Evolutionary conservation across 345 rosid genomes (phyloP).

Genomic region (Gossypium turneri): DNA sequence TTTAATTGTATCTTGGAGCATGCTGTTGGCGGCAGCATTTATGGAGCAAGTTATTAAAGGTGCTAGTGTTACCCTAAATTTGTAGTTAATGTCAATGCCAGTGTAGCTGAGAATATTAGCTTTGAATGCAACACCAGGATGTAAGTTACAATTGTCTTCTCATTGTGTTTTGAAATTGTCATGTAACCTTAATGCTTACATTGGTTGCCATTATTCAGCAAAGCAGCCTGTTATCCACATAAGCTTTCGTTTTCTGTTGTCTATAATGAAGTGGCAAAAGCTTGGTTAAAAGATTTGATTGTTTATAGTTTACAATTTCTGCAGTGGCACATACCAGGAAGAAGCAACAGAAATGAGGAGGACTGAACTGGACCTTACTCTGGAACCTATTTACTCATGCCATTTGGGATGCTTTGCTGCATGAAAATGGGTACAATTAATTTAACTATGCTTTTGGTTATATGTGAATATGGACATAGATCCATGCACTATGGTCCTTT

Average conservation of each 20-base stretch:
- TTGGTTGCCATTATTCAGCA: constrained; percentile 41
- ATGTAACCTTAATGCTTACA: constrained; percentile 9
- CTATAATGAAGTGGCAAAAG: background rate
- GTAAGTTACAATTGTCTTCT: too few relatives aligned
- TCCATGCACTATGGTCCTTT: background rate
- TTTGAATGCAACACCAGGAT: too few relatives aligned
- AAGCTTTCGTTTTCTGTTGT: background rate
- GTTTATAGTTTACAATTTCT: constrained; percentile 20
- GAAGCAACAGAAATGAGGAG: constrained; percentile 51
- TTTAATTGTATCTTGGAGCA: too few relatives aligned
- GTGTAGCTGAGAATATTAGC: too few relatives aligned
- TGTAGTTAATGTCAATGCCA: too few relatives aligned
- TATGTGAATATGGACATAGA: constrained; percentile 7
- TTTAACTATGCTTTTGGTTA: background rate
- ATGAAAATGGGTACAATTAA: constrained; percentile 24
- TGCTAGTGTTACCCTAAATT: too few relatives aligned
- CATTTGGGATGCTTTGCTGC: constrained; percentile 58
- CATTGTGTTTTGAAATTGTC: background rate
- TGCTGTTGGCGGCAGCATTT: too few relatives aligned
- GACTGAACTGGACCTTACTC: constrained; percentile 60
- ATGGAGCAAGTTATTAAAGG: too few relatives aligned
- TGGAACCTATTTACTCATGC: constrained; percentile 52
- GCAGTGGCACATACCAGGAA: constrained; percentile 60
- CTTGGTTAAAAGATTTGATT: background rate
- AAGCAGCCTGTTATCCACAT: constrained; percentile 69